These are phyloP conservation scores for Alliaria petiolata DNA, from an alignment of 345 rosid genomes.

Conservation along the genomic window DNA sequence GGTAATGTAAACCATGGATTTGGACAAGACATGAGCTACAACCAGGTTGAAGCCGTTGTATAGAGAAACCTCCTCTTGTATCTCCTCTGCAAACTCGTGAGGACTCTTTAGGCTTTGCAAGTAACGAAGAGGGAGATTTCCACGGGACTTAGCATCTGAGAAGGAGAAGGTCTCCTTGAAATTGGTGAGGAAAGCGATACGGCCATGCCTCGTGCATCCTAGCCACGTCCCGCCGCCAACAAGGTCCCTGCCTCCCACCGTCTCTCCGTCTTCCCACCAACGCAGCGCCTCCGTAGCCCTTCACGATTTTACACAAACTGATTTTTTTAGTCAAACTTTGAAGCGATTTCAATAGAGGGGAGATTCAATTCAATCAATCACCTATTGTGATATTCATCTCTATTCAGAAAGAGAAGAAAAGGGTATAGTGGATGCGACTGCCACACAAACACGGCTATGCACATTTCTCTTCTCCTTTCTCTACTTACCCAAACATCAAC, in stretches of 20 bases:
- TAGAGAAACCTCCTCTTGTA: constrained; percentile 38
- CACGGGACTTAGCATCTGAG: constrained; percentile 51
- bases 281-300: constrained; percentile 64
- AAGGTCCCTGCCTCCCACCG: constrained; percentile 73
- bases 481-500: background rate
- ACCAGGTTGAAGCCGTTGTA: constrained; percentile 78
- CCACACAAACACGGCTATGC: constrained; percentile 55
- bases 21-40: constrained; percentile 45
- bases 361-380: background rate
- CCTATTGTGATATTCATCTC: constrained; percentile 75
- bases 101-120: constrained; percentile 67
- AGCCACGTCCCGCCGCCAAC: constrained; percentile 83
- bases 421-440: constrained; percentile 66
- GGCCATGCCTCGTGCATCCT: constrained; percentile 57
- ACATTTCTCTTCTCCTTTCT: constrained; percentile 12
- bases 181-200: constrained; percentile 70
- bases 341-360: background rate
- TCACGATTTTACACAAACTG: background rate
- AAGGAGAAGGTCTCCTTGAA: constrained; percentile 40
- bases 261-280: constrained; percentile 67
- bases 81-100: constrained; percentile 56
- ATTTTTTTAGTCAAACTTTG: background rate
- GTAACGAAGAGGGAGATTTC: constrained; percentile 67
- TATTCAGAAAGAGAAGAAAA: constrained; percentile 58
- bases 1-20: constrained; percentile 64